Base-by-base conservation (phyloP, 2,329 filamentous ascomycete species). In the Corniculantispora saksenae region DNA sequence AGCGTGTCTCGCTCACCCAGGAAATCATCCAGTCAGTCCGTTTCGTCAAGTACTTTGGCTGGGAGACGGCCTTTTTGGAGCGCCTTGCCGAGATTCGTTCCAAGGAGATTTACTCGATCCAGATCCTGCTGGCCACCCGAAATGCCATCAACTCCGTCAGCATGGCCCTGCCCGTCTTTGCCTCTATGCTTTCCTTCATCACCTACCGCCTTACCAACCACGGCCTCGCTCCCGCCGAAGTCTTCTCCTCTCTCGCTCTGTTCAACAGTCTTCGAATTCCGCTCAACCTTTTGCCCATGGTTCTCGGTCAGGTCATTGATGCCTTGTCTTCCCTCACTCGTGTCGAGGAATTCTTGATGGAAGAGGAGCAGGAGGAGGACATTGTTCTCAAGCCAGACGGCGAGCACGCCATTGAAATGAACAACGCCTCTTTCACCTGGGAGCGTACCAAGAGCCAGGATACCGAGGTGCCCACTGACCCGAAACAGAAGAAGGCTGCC, bases 1-100 rank as follows among this genome's bases (percentile, higher is more conserved):
- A 96, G 78, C 88, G 94, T 68, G 94, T 98, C 9, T 91, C 91
- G 61, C 81, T 98, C 40, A 97, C 93, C 0, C 94, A 97, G 74
- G 94, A 98, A 74, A 97, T 98, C 60, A 74, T 98, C 17, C 90
- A 93, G 70, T 92, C 93, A 0, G 94, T 97, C 27, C 87, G 94
- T 29, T 97, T 98, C 73, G 94, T 98, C 78, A 98, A 98, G 76
- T 97, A 88, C 76, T 98, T 97, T 74, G 94, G 93, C 9, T 98
- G 94, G 94, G 94, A 98, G 75, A 90, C 86, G 65, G 91, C 92
- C 40, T 97, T 98, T 73, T 80, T 97, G 15, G 83, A 88, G 59
- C 88, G 93, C 17, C 83, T 97, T 19, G 86, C 87, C 58, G 84
- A 88, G 27, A 91, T 97, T 67, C 87, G 94, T 65, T 83, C 83